Percentiles rank a stretch among this genome's conserved stretches.
Evolutionary conservation across 768 basidiomycete species (phyloP).

Genomic region (Kwoniella europaea): DNA sequence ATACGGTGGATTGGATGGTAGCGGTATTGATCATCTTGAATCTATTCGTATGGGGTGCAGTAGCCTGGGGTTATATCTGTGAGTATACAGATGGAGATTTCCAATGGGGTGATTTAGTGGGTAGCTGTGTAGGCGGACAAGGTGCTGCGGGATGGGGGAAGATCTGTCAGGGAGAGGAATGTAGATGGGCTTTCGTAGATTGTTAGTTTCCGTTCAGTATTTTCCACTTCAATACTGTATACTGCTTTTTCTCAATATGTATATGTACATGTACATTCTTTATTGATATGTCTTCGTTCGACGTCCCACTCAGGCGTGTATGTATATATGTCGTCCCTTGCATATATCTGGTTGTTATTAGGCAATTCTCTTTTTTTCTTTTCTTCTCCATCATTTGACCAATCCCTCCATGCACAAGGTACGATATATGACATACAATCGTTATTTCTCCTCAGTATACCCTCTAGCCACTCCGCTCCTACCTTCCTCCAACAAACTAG

Average conservation of each 20-base stretch:
- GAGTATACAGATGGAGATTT: slow-evolving; percentile 2
- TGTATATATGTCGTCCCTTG: too few relatives aligned
- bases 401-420: neutral
- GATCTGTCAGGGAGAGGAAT: slow-evolving; percentile 11
- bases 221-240: too few relatives aligned
- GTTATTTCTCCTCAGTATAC: slow-evolving; percentile 66
- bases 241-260: too few relatives aligned
- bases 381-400: too few relatives aligned
- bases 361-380: too few relatives aligned
- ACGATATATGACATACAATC: neutral
- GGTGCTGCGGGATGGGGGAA: slow-evolving; percentile 10
- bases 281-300: too few relatives aligned
- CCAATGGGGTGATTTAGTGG: neutral
- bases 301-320: too few relatives aligned
- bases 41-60: slow-evolving; percentile 28
- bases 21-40: slow-evolving; percentile 22
- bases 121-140: neutral
- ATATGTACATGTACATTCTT: too few relatives aligned
- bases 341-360: too few relatives aligned
- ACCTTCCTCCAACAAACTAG: slow-evolving; percentile 83
- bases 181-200: slow-evolving; percentile 24
- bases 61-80: slow-evolving; percentile 19
- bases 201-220: neutral
- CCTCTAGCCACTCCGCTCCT: slow-evolving; percentile 86
- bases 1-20: slow-evolving; percentile 16